phyloP scores from a whole-genome alignment of 2,329 filamentous ascomycete species.

The Gaeumannomyces tritici region DNA sequence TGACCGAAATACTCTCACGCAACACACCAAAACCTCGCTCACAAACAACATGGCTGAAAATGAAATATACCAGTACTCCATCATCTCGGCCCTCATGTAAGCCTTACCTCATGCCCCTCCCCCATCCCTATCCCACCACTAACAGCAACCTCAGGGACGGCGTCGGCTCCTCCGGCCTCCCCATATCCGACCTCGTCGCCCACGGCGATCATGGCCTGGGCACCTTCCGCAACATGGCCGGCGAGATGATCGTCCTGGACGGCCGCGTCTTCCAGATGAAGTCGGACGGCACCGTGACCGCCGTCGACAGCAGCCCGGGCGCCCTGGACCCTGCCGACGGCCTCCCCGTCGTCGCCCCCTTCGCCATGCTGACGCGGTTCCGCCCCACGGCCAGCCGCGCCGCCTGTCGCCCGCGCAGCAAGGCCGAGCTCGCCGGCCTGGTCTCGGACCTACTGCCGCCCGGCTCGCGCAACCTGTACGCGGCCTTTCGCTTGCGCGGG shows the following conservation, averaged over 20 bases:
- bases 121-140: not conserved
- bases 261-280: constrained; percentile 24
- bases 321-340: constrained; percentile 12
- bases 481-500: constrained; percentile 20
- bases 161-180: constrained; percentile 20
- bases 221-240: constrained; percentile 22
- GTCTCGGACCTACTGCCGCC: constrained; percentile 15
- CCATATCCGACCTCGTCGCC: constrained; percentile 16
- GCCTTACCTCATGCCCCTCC: too few relatives aligned
- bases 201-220: constrained; percentile 25
- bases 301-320: not conserved
- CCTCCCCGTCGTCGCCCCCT: constrained; percentile 18
- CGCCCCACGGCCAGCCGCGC: constrained; percentile 15
- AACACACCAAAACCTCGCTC: too few relatives aligned
- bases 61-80: constrained; percentile 23
- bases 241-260: constrained; percentile 25
- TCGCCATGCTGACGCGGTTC: constrained; percentile 23
- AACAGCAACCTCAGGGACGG: constrained; percentile 14
- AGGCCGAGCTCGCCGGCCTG: constrained; percentile 14
- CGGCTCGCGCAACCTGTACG: constrained; percentile 17
- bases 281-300: constrained; percentile 18
- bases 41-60: constrained; percentile 18
- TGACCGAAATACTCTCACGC: too few relatives aligned
- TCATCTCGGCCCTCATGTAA: constrained; percentile 21
- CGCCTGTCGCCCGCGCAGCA: constrained; percentile 8